phyloP scores from a whole-genome alignment of 2,329 filamentous ascomycete genomes.

The Ascochyta lentis region DNA sequence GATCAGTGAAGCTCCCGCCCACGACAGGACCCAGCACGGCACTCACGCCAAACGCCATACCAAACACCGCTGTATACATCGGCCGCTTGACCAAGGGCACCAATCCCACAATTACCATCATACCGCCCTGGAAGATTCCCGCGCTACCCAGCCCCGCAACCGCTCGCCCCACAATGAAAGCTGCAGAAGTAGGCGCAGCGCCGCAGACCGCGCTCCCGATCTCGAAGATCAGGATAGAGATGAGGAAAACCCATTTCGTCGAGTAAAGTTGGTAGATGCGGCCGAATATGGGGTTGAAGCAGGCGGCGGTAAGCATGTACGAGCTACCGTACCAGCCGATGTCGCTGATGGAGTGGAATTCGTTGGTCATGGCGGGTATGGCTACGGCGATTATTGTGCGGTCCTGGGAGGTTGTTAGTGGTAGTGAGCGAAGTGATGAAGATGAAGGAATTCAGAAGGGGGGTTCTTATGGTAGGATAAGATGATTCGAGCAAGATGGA shows the following conservation, averaged over 20 bases:
- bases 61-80: slow-evolving; percentile 54
- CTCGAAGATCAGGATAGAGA: slow-evolving; percentile 52
- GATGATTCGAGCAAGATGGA: no score
- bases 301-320: slow-evolving; percentile 54
- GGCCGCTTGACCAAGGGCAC: slow-evolving; percentile 54
- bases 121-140: slow-evolving; percentile 54
- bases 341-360: slow-evolving; percentile 34
- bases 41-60: slow-evolving; percentile 54
- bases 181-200: slow-evolving; percentile 51
- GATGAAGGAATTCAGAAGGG: no score
- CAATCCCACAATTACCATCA: slow-evolving; percentile 51
- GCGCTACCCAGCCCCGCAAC: slow-evolving; percentile 57
- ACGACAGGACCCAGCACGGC: slow-evolving; percentile 38
- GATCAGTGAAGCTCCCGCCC: slow-evolving; percentile 46
- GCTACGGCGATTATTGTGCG: slow-evolving; percentile 33
- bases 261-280: slow-evolving; percentile 56
- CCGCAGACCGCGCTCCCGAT: slow-evolving; percentile 50
- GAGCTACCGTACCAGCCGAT: slow-evolving; percentile 42
- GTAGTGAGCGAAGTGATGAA: not conserved
- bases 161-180: slow-evolving; percentile 57
- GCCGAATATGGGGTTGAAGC: slow-evolving; percentile 57
- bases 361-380: slow-evolving; percentile 37
- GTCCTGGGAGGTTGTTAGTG: slow-evolving; percentile 7
- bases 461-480: no score
- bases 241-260: slow-evolving; percentile 48